These are phyloP conservation scores for Paralagenidium karlingii DNA, from an alignment of 352 stramenopile species.

Conservation along the genomic window DNA sequence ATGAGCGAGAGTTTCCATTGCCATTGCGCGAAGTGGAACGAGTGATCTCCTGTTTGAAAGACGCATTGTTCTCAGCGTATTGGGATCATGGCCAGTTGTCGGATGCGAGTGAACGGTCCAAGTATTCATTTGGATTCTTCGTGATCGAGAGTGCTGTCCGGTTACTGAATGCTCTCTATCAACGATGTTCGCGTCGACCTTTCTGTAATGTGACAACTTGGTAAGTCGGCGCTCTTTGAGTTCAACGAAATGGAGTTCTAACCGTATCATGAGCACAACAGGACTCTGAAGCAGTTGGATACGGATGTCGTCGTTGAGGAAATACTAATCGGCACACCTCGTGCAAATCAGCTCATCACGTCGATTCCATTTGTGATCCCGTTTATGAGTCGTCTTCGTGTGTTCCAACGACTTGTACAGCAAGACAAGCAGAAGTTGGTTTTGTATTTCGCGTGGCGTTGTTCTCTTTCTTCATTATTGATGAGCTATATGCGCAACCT, in stretches of 20 bases:
- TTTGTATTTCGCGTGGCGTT: neutral
- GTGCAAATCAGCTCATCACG: slow-evolving; percentile 44
- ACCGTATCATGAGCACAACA: slow-evolving; percentile 8
- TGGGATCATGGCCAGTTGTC: slow-evolving; percentile 23
- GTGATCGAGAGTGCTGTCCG: slow-evolving; percentile 38
- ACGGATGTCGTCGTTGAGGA: slow-evolving; percentile 42
- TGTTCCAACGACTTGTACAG: slow-evolving; percentile 50
- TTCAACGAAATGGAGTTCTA: no score
- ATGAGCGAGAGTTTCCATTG: slow-evolving; percentile 43
- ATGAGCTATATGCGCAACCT: no score
- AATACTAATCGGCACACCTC: slow-evolving; percentile 28
- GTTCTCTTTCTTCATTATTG: neutral
- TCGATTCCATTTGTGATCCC: slow-evolving; percentile 65
- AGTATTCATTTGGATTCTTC: slow-evolving; percentile 30
- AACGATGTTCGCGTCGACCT: slow-evolving; percentile 44
- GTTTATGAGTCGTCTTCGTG: slow-evolving; percentile 52
- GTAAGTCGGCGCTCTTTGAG: no score
- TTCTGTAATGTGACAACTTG: slow-evolving; percentile 69
- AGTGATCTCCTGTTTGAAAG: slow-evolving; percentile 41
- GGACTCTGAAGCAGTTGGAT: slow-evolving; percentile 43
- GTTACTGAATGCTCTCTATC: slow-evolving; percentile 51
- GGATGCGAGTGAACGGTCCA: slow-evolving; percentile 7
- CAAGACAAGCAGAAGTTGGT: slow-evolving; percentile 32
- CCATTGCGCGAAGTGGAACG: slow-evolving; percentile 54
- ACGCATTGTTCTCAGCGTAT: slow-evolving; percentile 38